These are phyloP conservation scores for Komagataea norvegica DNA, from an alignment of 1,139 yeast genomes.

Conservation along the genomic window DNA sequence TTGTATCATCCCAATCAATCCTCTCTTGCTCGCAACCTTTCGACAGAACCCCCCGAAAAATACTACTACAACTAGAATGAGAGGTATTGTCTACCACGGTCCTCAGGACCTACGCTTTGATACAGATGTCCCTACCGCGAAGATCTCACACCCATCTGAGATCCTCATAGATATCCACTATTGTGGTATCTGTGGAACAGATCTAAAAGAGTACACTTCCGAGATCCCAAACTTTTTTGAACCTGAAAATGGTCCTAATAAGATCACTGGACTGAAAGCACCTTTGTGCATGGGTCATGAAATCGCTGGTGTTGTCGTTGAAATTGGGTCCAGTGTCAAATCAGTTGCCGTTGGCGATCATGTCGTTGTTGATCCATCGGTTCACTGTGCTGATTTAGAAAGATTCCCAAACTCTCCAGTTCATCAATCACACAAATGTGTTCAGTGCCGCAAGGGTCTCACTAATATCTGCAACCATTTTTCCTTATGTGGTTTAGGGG, in stretches of 20 bases:
- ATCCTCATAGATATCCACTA: slow-evolving; percentile 41
- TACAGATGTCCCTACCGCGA: slow-evolving; percentile 34
- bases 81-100: slow-evolving; percentile 42
- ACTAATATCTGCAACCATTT: slow-evolving; percentile 45
- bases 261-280: slow-evolving; percentile 30
- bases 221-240: slow-evolving; percentile 46
- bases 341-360: slow-evolving; percentile 35
- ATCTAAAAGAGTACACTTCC: slow-evolving; percentile 41
- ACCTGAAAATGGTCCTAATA: slow-evolving; percentile 29
- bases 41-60: no score
- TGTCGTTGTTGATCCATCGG: slow-evolving; percentile 49
- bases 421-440: slow-evolving; percentile 31
- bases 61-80: no score
- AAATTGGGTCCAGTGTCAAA: slow-evolving; percentile 34
- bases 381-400: slow-evolving; percentile 41
- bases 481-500: slow-evolving; percentile 43
- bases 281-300: slow-evolving; percentile 58
- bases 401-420: slow-evolving; percentile 25
- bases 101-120: slow-evolving; percentile 37
- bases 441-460: slow-evolving; percentile 39
- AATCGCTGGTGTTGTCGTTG: slow-evolving; percentile 36
- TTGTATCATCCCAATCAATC: neutral
- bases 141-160: slow-evolving; percentile 34
- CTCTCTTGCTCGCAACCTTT: neutral
- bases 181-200: slow-evolving; percentile 53